Evolutionary conservation across 2,329 filamentous ascomycete genomes (phyloP), one percentile per base, ranked within the genome.

Genomic region (Penicillium occitanis): DNA sequence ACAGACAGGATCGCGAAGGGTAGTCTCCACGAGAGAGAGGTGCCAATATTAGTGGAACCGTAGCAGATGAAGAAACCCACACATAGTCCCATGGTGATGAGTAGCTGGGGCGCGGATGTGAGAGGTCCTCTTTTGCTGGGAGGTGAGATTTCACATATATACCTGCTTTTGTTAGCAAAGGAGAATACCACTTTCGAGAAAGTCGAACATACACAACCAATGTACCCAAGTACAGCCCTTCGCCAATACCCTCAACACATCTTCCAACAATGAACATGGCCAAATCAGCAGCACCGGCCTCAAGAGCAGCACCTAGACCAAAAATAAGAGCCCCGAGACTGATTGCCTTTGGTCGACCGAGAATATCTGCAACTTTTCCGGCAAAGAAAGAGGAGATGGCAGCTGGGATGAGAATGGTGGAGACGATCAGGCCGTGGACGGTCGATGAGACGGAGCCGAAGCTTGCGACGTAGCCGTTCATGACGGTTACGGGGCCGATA

Each of bases 61-160:
- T 88, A 89, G 73, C 85, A 88, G 10, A 80, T 82, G 69, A 90
- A 89, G 69, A 86, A 89, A 0, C 87, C 87, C 0, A 79, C 57
- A 10, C 83, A 82, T 2, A 88, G 73, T 0, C 84, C 86, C 1
- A 82, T 59, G 0, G 82, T 83, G 2, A 80, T 80, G 53, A 86
- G 71, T 59, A 88, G 77, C 68, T 88, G 86, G 0, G 85, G 84
- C 3, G 84, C 73, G 0, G 83, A 82, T 0, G 83, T 81, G 1
- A 89, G 71, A 0, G 80, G 76, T 0, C 86, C 87, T 33, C 87
- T 76, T 3, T 77, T 74, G 3, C 74, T 76, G 0, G 81, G 76
- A 0, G 86, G 87, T 0, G 86, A 84, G 17, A 89, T 86, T 72
- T 90, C 87, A 65, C 84, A 85, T 30, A 89, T 85, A 68, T 88